Percentiles rank a stretch among this genome's conserved stretches.
These are phyloP conservation scores for Beauveria rudraprayagi DNA, from an alignment of 2,329 filamentous ascomycete species.

Conservation along the genomic window DNA sequence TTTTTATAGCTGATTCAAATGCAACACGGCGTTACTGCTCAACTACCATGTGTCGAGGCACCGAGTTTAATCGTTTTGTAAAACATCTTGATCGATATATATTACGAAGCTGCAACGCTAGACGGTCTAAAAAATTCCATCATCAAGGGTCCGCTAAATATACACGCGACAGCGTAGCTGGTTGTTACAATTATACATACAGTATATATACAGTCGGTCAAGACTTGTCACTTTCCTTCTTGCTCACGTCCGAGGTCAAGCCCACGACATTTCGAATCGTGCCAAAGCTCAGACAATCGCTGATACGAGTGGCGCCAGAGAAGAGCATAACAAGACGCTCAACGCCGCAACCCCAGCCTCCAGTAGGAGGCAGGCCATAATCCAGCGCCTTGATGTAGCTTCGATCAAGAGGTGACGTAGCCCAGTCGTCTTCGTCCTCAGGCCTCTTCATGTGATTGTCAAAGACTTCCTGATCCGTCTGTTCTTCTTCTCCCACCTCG, in stretches of 20 bases:
- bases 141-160: background rate
- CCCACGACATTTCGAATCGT: slow-evolving; percentile 63
- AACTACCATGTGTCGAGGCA: background rate
- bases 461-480: slow-evolving; percentile 26
- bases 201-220: background rate
- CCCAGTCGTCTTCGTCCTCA: slow-evolving; percentile 32
- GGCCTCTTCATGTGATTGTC: background rate
- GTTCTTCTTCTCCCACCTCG: slow-evolving; percentile 18
- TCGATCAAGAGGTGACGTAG: slow-evolving; percentile 55
- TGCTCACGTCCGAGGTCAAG: slow-evolving; percentile 25
- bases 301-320: slow-evolving; percentile 67
- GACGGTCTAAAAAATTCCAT: background rate
- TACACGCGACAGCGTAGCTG: slow-evolving; percentile 6
- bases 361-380: slow-evolving; percentile 87
- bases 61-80: background rate
- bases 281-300: slow-evolving; percentile 82
- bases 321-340: slow-evolving; percentile 91
- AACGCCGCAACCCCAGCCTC: slow-evolving; percentile 91
- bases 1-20: background rate
- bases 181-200: background rate
- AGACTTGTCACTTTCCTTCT: background rate
- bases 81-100: background rate
- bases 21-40: background rate
- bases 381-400: slow-evolving; percentile 78
- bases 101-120: background rate